Percentiles rank a stretch among this genome's conserved stretches.
Conservation (phyloP, 2,329 filamentous ascomycete genomes). For the Ophioceras dolichostomum region DNA sequence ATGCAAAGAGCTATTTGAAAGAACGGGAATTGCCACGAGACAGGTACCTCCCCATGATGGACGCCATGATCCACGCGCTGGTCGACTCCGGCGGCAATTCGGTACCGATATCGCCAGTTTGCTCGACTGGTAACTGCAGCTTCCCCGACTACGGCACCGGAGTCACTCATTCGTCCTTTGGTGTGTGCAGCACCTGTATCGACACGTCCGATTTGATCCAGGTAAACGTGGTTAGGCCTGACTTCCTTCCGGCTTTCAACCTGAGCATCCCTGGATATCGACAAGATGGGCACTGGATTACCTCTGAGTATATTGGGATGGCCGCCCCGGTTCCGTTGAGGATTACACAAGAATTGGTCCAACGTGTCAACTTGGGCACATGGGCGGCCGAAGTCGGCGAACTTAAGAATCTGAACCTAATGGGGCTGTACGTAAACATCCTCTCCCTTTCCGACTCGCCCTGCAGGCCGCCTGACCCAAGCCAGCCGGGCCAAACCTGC, state of each 20-base stretch:
- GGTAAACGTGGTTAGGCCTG: not conserved
- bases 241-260: not conserved
- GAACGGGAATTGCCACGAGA: not conserved
- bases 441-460: not conserved
- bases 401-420: too few species aligned
- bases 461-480: not conserved
- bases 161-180: not conserved
- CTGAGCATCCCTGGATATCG: not conserved
- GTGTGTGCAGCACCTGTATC: slow-evolving; percentile 2
- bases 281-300: too few species aligned
- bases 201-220: not conserved
- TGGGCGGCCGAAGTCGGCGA: too few species aligned
- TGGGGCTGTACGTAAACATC: too few species aligned
- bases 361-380: too few species aligned
- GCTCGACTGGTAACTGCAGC: not conserved
- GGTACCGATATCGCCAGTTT: not conserved
- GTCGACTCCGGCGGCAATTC: not conserved
- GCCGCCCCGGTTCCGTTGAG: too few species aligned
- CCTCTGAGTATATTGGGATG: too few species aligned
- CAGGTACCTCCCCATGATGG: not conserved
- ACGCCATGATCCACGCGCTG: not conserved
- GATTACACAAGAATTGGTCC: too few species aligned
- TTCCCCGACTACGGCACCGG: slow-evolving; percentile 1
- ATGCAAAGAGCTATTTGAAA: too few species aligned
- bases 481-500: not conserved